Evolutionary conservation across 805 yeast species (phyloP).

Genomic region (Citeromyces nyonsensis): DNA sequence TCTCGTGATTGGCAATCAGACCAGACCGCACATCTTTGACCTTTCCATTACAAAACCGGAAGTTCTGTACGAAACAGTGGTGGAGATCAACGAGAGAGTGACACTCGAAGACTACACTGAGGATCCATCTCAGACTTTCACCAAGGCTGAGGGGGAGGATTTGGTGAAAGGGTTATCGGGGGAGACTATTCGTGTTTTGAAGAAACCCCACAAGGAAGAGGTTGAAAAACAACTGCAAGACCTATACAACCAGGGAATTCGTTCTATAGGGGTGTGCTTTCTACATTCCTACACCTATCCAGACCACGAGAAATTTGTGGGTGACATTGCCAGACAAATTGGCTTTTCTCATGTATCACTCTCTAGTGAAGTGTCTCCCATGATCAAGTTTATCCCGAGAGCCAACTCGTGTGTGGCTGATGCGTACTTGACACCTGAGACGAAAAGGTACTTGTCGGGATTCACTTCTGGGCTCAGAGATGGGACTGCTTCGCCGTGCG

Average conservation of each 20-base stretch:
- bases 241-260: conserved; percentile 40
- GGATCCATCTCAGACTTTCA: conserved; percentile 32
- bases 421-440: conserved; percentile 73
- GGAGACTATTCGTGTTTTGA: conserved; percentile 44
- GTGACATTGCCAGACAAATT: conserved; percentile 29
- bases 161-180: conserved; percentile 48
- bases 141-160: conserved; percentile 7
- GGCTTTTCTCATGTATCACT: conserved; percentile 62
- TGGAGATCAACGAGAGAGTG: conserved; percentile 83
- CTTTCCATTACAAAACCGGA: conserved; percentile 59
- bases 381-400: conserved; percentile 64
- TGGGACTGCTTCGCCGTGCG: conserved; percentile 21
- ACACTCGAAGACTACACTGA: conserved; percentile 72
- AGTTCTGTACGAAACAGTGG: conserved; percentile 57
- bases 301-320: conserved; percentile 34
- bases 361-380: conserved; percentile 57
- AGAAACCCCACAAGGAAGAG: conserved; percentile 28
- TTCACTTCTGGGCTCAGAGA: conserved; percentile 48
- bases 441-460: conserved; percentile 43
- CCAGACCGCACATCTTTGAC: conserved; percentile 83
- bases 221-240: conserved; percentile 23
- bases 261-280: conserved; percentile 58
- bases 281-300: conserved; percentile 64
- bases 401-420: conserved; percentile 72
- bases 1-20: conserved; percentile 75